phyloP scores from a whole-genome alignment of 805 yeast species.

The Tetrapisispora fleetii region DNA sequence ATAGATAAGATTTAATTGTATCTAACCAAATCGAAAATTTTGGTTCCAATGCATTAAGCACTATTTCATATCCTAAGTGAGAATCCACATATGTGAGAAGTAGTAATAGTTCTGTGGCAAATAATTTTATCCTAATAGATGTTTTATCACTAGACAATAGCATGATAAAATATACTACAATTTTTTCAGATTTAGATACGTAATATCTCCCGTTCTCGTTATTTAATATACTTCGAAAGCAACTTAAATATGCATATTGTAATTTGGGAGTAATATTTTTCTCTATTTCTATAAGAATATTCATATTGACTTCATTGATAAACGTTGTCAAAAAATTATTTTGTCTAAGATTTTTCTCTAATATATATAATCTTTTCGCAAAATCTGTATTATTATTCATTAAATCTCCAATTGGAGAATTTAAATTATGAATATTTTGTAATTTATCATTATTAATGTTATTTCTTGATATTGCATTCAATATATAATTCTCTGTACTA shows the following conservation, averaged over 20 bases:
- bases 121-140: conserved; percentile 12
- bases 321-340: conserved; percentile 10
- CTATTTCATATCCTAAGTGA: conserved; percentile 17
- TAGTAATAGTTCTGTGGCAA: conserved; percentile 19
- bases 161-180: conserved; percentile 13
- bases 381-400: conserved; percentile 1
- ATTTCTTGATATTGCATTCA: neutral
- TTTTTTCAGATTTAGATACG: conserved; percentile 6
- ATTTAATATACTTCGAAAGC: conserved; percentile 21
- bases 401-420: neutral
- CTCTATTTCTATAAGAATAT: conserved; percentile 7
- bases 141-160: conserved; percentile 7
- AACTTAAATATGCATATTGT: conserved; percentile 19
- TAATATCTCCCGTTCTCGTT: conserved; percentile 10
- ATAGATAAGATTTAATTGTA: conserved; percentile 3
- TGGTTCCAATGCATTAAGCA: conserved; percentile 6
- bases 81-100: conserved; percentile 21
- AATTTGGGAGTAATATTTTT: conserved; percentile 2
- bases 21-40: conserved; percentile 10
- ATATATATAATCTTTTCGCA: conserved; percentile 14
- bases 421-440: neutral
- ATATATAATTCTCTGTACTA: neutral
- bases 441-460: neutral
- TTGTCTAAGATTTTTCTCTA: conserved; percentile 22
- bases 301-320: conserved; percentile 10